Conservation (phyloP, 2,329 filamentous ascomycete genomes). For the Paraphaeosphaeria minitans region DNA sequence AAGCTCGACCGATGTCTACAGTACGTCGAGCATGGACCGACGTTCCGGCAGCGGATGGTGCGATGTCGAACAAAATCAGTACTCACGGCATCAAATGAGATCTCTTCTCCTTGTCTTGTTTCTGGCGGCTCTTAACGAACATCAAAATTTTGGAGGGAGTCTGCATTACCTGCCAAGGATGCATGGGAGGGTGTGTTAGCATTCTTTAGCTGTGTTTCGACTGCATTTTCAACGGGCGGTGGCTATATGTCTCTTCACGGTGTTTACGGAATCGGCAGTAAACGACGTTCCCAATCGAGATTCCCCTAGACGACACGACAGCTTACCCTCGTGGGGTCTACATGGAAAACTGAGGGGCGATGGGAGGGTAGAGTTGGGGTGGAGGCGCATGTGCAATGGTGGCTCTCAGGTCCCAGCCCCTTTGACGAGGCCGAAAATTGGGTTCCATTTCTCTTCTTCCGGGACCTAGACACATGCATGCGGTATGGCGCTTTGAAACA, state of each 20-base stretch:
- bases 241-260: slow-evolving; percentile 45
- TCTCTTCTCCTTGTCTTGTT: slow-evolving; percentile 19
- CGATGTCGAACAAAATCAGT: slow-evolving; percentile 29
- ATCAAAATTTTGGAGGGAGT: slow-evolving; percentile 31
- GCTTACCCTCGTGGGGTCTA: slow-evolving; percentile 9
- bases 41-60: slow-evolving; percentile 31
- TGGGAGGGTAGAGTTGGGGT: slow-evolving; percentile 14
- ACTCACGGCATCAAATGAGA: slow-evolving; percentile 21
- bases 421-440: slow-evolving; percentile 13
- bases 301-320: slow-evolving; percentile 18
- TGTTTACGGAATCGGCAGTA: slow-evolving; percentile 30
- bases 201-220: slow-evolving; percentile 36
- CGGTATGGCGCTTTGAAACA: slow-evolving; percentile 36
- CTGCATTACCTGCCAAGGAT: slow-evolving; percentile 27
- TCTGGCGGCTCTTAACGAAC: slow-evolving; percentile 29
- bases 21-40: slow-evolving; percentile 18
- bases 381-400: slow-evolving; percentile 8
- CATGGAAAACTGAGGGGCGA: slow-evolving; percentile 7
- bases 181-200: slow-evolving; percentile 31
- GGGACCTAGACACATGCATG: slow-evolving; percentile 35
- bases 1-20: slow-evolving; percentile 20
- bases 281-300: slow-evolving; percentile 23
- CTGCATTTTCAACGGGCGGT: slow-evolving; percentile 48
- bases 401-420: neutral
- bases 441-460: slow-evolving; percentile 17